Percentiles rank a stretch among this genome's conserved stretches.
Conservation (phyloP, 169 alveolate species). For the Amoebophrya sp. region DNA sequence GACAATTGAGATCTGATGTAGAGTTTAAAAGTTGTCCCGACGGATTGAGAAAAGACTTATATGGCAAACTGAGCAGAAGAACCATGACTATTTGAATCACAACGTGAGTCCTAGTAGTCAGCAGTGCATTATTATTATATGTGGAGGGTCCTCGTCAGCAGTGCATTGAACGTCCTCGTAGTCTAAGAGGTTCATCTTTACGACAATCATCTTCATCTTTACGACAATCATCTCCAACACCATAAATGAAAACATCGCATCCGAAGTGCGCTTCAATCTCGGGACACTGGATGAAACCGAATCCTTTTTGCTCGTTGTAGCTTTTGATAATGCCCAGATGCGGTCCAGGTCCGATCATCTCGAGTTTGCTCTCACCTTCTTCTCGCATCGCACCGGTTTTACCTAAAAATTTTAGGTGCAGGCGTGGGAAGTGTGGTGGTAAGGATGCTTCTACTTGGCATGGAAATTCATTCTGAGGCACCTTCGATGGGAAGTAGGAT, state of each 20-base stretch:
- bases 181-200: background rate
- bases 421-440: no score
- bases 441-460: background rate
- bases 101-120: background rate
- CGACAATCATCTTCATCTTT: background rate
- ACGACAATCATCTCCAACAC: background rate
- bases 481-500: no score
- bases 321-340: background rate
- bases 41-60: background rate
- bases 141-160: background rate
- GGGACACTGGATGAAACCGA: background rate
- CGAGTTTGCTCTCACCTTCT: background rate
- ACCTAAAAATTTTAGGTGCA: background rate
- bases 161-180: background rate
- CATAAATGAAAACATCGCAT: background rate
- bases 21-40: no score
- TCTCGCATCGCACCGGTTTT: background rate
- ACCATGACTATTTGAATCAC: background rate
- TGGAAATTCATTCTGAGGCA: no score
- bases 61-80: background rate
- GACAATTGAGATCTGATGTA: no score
- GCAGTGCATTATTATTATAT: background rate
- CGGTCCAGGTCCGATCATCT: background rate
- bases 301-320: background rate
- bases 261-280: background rate